Evolutionary conservation across 78 protist species (phyloP), one percentile per base, ranked within the genome.

Genomic region (Diacronema lutheri): DNA sequence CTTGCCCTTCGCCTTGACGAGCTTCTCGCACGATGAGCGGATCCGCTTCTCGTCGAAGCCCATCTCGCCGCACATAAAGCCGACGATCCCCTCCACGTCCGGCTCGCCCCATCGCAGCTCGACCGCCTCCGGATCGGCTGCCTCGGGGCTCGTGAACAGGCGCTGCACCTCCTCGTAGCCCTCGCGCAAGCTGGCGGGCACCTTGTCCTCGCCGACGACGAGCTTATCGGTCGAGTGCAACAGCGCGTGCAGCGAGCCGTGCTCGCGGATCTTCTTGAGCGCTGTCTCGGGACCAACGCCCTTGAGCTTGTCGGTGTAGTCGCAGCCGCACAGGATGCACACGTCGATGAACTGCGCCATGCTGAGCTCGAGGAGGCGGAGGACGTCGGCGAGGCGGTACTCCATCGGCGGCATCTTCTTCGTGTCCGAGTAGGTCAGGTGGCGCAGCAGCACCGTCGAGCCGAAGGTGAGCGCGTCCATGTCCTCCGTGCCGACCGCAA

Each of bases 391-490:
- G 4, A 96, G 58, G 41, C 90, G 79, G 58, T 90, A 87, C 74
- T 97, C 99, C 33, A 56, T 2, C 37, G 97, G 91, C 44, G 96
- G 96, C 69, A 84, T 16, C 69, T 97, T 96, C 68, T 89, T 87
- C 16, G 93, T 91, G 31, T 96, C 98, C 29, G 96, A 61, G 65
- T 62, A 73, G 19, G 91, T 93, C 44, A 98, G 64, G 82, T 95
- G 84, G 69, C 99, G 90, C 23, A 93, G 80, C 31, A 96, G 87
- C 19, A 85, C 85, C 33, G 89, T 74, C 20, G 94, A 46, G 14
- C 99, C 99, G 0, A 97, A 93, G 11, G 99, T 96, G 12, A 98
- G 92, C 31, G 99, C 79, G 87, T 98, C 99, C 99, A 95, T 96
- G 65, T 98, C 99, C 58, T 98, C 99, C 14, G 99, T 90, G 19